These are phyloP conservation scores for Dysphania ambrosioides DNA, from an alignment of 148 eudicot species.

Conservation along the genomic window DNA sequence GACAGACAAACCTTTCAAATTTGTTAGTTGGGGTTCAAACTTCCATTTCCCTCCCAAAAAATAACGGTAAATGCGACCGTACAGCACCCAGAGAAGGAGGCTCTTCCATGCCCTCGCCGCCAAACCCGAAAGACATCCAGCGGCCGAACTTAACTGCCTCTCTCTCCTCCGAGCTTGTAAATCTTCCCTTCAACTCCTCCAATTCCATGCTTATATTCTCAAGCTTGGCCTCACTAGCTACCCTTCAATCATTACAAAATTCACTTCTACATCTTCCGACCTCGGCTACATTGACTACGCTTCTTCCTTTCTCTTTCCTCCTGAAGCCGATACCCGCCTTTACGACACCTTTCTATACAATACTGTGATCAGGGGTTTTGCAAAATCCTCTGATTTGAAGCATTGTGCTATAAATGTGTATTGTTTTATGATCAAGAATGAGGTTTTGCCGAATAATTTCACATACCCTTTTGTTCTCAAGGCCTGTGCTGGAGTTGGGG, in stretches of 20 bases:
- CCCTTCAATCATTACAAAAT: conserved; percentile 60
- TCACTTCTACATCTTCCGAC: conserved; percentile 44
- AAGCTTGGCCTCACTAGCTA: conserved; percentile 56
- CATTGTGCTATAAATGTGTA: conserved; percentile 31
- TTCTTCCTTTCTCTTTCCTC: conserved; percentile 37
- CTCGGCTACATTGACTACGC: conserved; percentile 44
- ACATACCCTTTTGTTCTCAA: conserved; percentile 66
- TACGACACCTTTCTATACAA: conserved; percentile 65
- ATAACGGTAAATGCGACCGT: too few relatives aligned
- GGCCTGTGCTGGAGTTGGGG: conserved; percentile 56
- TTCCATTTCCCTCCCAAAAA: not conserved
- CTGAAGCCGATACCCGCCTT: conserved; percentile 26
- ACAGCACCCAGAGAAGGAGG: too few relatives aligned
- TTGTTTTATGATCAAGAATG: conserved; percentile 30
- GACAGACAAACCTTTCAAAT: too few relatives aligned
- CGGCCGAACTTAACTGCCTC: conserved; percentile 44
- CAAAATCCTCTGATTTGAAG: conserved; percentile 34
- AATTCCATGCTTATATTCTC: conserved; percentile 48
- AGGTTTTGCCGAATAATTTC: conserved; percentile 56
- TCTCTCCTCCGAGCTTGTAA: conserved; percentile 48
- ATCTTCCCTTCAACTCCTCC: conserved; percentile 38
- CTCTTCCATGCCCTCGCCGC: conserved; percentile 18
- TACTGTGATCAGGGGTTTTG: conserved; percentile 48
- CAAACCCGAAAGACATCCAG: not conserved
- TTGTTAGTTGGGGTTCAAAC: too few relatives aligned